Base-by-base conservation (phyloP, 768 basidiomycete species). In the Sporobolomyces phaffii region DNA sequence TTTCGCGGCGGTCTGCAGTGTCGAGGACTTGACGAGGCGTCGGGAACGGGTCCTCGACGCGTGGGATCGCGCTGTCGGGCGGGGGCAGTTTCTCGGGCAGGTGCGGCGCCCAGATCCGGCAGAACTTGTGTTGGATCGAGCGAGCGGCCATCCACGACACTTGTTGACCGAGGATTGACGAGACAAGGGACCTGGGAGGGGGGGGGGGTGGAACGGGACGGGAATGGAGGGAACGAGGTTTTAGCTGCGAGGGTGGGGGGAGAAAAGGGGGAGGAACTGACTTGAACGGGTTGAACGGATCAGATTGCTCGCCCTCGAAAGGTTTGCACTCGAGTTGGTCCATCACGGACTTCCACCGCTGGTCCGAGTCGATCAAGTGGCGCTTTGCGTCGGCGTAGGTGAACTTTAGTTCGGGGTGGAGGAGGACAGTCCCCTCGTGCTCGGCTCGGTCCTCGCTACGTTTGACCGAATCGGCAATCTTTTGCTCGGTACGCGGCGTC, bases 101-200 rank as follows among this genome's bases (percentile, higher is more conserved):
- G 13, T 83, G 80, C 22, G 84, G 84, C 72, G 90, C 84, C 76
- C 84, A 93, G 22, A 93, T 77, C 29, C 88, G 82, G 54, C 85
- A 79, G 77, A 94, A 94, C 64, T 82, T 84, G 77, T 90, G 87
- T 41, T 81, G 85, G 65, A 94, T 90, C 24, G 89, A 85, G 26
- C 88, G 82, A 0, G 91, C 92, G 15, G 91, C 92, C 48, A 86
- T 77, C 88, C 88, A 90, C 1, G 88, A 90, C 28, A 91, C 88
- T 75, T 91, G 88, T 76, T 79, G 78, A 3, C 78, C 89, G 82
- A 91, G 76, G 61, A 91, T 89, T 36, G 87, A 88, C 7, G 83
- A 56, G 18, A 60, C 58, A 38, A 64, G 62, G 0, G 52, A 62
- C 24, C 54, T 68, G 47, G 33, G 41, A 43, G 29, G 11, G 9